Evolutionary conservation across 2,329 filamentous ascomycete species (phyloP).

Genomic region (Botrytis pseudocinerea): DNA sequence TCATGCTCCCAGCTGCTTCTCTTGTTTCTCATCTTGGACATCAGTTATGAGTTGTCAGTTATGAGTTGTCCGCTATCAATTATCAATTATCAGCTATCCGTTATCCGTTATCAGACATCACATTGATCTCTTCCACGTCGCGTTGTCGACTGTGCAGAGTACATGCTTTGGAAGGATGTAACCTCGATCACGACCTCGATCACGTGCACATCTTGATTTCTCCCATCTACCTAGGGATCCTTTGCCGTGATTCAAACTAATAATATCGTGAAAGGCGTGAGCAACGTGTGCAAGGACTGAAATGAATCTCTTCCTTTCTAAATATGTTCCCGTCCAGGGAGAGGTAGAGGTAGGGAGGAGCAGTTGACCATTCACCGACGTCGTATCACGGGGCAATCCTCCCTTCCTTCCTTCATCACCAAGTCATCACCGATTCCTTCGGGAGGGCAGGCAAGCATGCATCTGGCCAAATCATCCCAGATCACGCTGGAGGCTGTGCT

Average conservation of each 20-base stretch:
- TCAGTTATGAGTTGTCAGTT: too few relatives aligned
- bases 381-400: neutral
- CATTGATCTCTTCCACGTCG: neutral
- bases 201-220: neutral
- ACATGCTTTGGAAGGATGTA: neutral
- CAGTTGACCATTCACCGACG: too few relatives aligned
- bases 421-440: neutral
- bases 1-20: neutral
- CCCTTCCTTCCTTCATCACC: conserved; percentile 5
- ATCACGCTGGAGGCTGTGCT: neutral
- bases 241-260: neutral
- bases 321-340: neutral
- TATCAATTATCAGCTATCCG: too few relatives aligned
- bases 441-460: neutral
- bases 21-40: neutral
- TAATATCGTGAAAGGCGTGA: neutral
- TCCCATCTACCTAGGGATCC: neutral
- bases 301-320: neutral
- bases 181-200: neutral
- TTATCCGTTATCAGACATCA: too few relatives aligned
- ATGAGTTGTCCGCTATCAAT: too few relatives aligned
- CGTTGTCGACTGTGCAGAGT: neutral
- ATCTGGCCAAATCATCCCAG: neutral
- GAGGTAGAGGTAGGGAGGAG: neutral
- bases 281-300: neutral